Conservation (phyloP, 176 grass and related monocot species). For the Oryza officinalis region DNA sequence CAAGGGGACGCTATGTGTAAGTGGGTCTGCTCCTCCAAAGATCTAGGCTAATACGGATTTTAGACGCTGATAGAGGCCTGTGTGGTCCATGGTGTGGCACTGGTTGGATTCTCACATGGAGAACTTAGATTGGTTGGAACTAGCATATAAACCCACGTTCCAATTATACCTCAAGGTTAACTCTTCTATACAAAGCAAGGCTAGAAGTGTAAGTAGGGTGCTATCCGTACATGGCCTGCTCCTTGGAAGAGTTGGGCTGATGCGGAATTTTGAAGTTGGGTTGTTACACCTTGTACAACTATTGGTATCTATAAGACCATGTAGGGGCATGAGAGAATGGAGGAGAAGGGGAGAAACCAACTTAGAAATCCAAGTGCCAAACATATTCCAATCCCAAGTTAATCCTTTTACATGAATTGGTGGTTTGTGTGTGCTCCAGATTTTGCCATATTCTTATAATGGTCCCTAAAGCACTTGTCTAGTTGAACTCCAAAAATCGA, state of each 20-base stretch:
- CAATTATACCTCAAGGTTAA: no score
- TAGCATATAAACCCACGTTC: no score
- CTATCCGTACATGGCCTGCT: not conserved
- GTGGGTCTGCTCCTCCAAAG: not conserved
- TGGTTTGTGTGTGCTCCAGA: not conserved
- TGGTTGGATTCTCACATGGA: no score
- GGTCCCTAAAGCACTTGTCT: not conserved
- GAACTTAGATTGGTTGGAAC: no score
- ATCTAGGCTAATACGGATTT: no score
- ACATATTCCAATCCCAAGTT: not conserved
- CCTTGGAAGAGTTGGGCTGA: not conserved
- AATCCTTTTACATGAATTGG: not conserved
- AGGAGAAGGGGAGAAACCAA: not conserved
- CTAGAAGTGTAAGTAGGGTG: no score
- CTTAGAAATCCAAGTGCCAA: not conserved
- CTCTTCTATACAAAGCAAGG: no score
- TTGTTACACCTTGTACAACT: not conserved
- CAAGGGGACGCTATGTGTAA: not conserved
- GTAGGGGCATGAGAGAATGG: not conserved
- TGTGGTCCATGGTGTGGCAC: no score
- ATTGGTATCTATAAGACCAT: not conserved
- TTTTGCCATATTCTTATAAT: not conserved
- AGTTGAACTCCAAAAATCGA: not conserved
- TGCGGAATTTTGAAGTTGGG: not conserved
- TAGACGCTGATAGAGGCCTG: no score